phyloP scores from a whole-genome alignment of 1,284 basidiomycete species.

The Neolentinus lepideus region DNA sequence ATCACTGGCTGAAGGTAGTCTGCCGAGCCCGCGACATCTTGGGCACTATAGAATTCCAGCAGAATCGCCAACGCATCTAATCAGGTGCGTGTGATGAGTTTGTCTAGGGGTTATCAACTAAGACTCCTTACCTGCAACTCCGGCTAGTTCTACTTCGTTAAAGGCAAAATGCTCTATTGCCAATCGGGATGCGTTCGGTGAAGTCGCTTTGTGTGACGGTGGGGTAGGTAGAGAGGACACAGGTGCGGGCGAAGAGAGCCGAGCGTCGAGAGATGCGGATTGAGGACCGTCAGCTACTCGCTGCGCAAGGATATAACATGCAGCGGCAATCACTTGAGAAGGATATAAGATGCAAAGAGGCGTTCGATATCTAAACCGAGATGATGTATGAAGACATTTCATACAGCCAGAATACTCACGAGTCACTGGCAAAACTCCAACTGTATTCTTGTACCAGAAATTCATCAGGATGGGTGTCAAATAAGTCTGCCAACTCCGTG shows the following conservation, averaged over 20 bases:
- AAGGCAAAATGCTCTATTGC: conserved; percentile 62
- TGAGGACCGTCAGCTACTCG: conserved; percentile 61
- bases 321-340: conserved; percentile 61
- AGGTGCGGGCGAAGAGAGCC: conserved; percentile 53
- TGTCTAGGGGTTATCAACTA: not conserved
- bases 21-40: conserved; percentile 39
- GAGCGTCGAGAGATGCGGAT: conserved; percentile 63
- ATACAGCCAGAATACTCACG: conserved; percentile 40
- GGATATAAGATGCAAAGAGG: conserved; percentile 66
- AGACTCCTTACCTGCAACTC: conserved; percentile 46
- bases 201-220: conserved; percentile 64
- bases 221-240: conserved; percentile 65
- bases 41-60: conserved; percentile 65
- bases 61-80: conserved; percentile 59
- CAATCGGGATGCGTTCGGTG: conserved; percentile 61
- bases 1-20: conserved; percentile 45
- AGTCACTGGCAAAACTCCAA: conserved; percentile 80
- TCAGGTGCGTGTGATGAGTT: conserved; percentile 7
- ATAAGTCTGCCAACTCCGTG: conserved; percentile 62
- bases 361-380: conserved; percentile 56
- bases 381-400: not conserved
- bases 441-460: conserved; percentile 57
- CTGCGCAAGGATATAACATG: conserved; percentile 71
- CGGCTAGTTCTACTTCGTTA: conserved; percentile 44
- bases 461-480: conserved; percentile 43